Base-by-base conservation (phyloP, 371 early-diverging fungal species). In the Rhizopus delemar region DNA sequence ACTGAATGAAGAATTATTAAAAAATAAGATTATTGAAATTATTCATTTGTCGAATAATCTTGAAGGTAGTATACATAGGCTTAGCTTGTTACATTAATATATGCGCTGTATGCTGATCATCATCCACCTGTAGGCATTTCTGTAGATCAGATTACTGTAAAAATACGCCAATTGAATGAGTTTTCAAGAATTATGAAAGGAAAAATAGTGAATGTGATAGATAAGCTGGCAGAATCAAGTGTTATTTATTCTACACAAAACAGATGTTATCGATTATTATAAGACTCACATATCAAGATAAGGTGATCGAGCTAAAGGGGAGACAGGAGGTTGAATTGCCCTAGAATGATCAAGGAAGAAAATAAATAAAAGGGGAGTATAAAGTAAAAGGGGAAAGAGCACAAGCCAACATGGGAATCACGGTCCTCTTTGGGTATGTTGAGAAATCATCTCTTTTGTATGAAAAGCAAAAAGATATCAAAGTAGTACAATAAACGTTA, bases 401-500 rank as follows among this genome's bases (percentile, higher is more conserved):
- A 36, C 36, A 36, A 36, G 36, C 36, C 36, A 36, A 11, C 36
- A 11, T 22, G 22, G 22, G 22, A 22, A 22, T 22, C 22, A 22
- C 22, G 2, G 22, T 22, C 22, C 22, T 2, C 2, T 22, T 22
- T 22, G 22, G 22, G 2, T 22, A 22, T 22, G 22, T 22, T 22
- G 22, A 22, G 2, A 22, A 22, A 22, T 22, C 22, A 22, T 22
- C 22, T 22, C 22, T 22, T 22, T 22, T 22, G 22, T 22, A 22
- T 22, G 22, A 22, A 22, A 22, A 22, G 22, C 22, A 0, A 22
- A 22, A 22, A 22, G 36, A 36, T 36, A 36, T 43, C 12, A 15
- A 43, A n/a, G 43, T 43, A 15, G 43, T n/a, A 43, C 43, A 43
- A 43, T 43, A 43, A 43, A n/a, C n/a, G 43, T n/a, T 43, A 43